Conservation (phyloP, 352 stramenopile genomes). For the Phytopythium sindhum region DNA sequence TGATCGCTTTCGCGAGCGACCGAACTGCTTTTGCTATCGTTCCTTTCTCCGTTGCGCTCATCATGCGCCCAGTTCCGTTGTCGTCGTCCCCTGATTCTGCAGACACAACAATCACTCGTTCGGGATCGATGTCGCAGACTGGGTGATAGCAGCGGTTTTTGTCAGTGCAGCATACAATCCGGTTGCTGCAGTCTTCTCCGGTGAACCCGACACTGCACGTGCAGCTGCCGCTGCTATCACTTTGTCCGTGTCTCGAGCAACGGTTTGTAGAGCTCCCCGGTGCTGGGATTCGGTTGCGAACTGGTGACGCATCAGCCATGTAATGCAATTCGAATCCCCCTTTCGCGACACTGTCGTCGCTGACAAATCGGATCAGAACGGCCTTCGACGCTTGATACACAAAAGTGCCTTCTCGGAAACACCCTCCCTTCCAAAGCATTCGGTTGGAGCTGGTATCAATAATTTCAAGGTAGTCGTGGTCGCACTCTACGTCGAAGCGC, state of each 20-base stretch:
- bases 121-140: conserved; percentile 32
- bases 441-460: conserved; percentile 17
- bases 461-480: conserved; percentile 62
- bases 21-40: conserved; percentile 49
- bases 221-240: conserved; percentile 31
- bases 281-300: conserved; percentile 23
- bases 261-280: conserved; percentile 14
- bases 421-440: conserved; percentile 54
- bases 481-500: conserved; percentile 60
- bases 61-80: conserved; percentile 46
- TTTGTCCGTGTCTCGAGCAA: conserved; percentile 40
- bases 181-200: conserved; percentile 61
- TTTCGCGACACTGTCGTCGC: conserved; percentile 38
- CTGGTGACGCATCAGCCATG: conserved; percentile 22
- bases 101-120: conserved; percentile 49
- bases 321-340: conserved; percentile 49
- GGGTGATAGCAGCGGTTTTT: conserved; percentile 26
- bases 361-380: conserved; percentile 35
- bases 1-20: conserved; percentile 36
- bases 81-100: conserved; percentile 49
- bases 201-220: conserved; percentile 68
- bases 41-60: conserved; percentile 48
- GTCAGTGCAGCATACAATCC: conserved; percentile 55
- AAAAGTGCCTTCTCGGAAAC: conserved; percentile 35
- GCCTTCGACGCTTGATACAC: conserved; percentile 26